phyloP scores from a whole-genome alignment of 176 grass and related monocot genomes.

The Phoenix dactylifera region DNA sequence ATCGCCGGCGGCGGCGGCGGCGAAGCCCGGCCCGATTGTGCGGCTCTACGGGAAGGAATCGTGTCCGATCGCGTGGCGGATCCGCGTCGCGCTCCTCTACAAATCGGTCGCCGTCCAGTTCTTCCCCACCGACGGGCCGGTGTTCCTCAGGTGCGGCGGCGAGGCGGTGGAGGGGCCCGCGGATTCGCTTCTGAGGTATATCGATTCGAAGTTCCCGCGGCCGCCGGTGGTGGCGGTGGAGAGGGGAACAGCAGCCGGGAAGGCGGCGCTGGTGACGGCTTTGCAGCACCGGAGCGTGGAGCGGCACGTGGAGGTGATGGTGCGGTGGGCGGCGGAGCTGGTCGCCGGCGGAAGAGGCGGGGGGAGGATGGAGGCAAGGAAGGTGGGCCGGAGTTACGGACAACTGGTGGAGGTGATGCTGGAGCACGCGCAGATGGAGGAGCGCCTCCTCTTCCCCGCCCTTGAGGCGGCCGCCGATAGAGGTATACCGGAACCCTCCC shows the following conservation, averaged over 20 bases:
- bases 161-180: constrained; percentile 48
- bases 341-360: constrained; percentile 12
- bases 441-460: constrained; percentile 69
- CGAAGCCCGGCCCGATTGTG: constrained; percentile 9
- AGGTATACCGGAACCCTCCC: constrained; percentile 24
- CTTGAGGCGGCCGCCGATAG: constrained; percentile 54
- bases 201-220: constrained; percentile 64
- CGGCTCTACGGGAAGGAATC: constrained; percentile 75
- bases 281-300: constrained; percentile 84
- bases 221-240: constrained; percentile 20
- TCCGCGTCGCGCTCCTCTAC: constrained; percentile 86
- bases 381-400: constrained; percentile 60
- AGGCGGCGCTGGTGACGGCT: constrained; percentile 53
- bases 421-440: constrained; percentile 99
- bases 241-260: constrained; percentile 19
- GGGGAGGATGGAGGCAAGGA: constrained; percentile 55
- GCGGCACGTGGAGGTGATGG: constrained; percentile 70
- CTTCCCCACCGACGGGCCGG: constrained; percentile 60
- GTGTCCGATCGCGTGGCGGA: constrained; percentile 56
- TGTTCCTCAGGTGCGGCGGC: constrained; percentile 60
- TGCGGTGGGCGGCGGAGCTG: constrained; percentile 46
- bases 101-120: constrained; percentile 66
- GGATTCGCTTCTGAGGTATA: constrained; percentile 48
- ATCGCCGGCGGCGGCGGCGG: background rate
- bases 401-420: constrained; percentile 83